Evolutionary conservation across 169 alveolate genomes (phyloP).

Genomic region (Plasmodium vivax): DNA sequence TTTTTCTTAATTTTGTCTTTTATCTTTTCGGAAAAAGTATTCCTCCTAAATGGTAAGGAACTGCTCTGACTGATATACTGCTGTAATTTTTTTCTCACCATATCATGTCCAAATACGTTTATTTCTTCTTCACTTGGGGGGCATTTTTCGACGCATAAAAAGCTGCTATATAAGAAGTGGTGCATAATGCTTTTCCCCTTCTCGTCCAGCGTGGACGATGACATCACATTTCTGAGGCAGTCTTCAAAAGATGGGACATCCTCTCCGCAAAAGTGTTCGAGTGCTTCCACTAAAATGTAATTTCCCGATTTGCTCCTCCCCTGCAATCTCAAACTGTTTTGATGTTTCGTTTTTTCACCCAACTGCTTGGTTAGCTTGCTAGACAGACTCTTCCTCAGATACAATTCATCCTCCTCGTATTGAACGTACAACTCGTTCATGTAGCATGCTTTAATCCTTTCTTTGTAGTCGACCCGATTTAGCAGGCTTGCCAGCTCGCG

Average conservation of each 20-base stretch:
- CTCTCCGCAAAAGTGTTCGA: slow-evolving; percentile 23
- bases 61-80: slow-evolving; percentile 11
- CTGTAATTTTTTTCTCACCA: slow-evolving; percentile 11
- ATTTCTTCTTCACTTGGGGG: neutral
- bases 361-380: neutral
- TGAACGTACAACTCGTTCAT: neutral
- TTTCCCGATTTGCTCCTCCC: neutral
- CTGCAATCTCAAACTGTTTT: slow-evolving; percentile 2
- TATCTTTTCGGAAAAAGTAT: slow-evolving; percentile 1
- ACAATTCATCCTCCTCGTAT: slow-evolving; percentile 21
- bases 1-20: slow-evolving; percentile 10
- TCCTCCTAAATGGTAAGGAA: neutral
- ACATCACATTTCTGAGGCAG: slow-evolving; percentile 11
- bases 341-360: neutral
- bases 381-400: neutral
- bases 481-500: slow-evolving; percentile 7
- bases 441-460: slow-evolving; percentile 19
- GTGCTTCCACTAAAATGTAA: neutral
- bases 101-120: slow-evolving; percentile 12
- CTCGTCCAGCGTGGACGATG: slow-evolving; percentile 15
- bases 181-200: slow-evolving; percentile 31
- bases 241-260: slow-evolving; percentile 24
- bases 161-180: slow-evolving; percentile 33
- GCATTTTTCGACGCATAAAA: slow-evolving; percentile 18
- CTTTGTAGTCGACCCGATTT: neutral